Base-by-base conservation (phyloP, 371 early-diverging fungal species). In the Mucor saturninus region DNA sequence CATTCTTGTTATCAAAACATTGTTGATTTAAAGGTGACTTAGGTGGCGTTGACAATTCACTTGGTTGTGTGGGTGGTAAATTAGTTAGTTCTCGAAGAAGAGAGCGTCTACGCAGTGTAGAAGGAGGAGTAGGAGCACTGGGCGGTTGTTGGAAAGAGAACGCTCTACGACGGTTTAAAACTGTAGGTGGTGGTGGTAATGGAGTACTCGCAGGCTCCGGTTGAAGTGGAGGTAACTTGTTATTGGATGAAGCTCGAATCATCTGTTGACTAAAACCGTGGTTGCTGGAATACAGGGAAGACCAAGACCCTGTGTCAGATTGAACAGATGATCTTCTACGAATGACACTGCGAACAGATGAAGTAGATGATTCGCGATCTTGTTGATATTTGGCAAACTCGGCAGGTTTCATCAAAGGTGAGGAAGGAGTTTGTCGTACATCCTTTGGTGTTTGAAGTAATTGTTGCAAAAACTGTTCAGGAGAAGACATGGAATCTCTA, bases 391-490 rank as follows among this genome's bases (percentile, higher is more conserved):
- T 62, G 10, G 65, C 31, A 42, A 67, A 73, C 8, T 73, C 74
- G 1, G 62, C 46, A 0, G 69, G 70, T 32, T 66, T 69, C 62
- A 69, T 67, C 10, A 67, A 29, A 1, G 64, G 64, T 1, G 71
- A 62, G 10, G 59, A 62, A 28, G 56, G 52, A 9, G 61, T 60
- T 28, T 52, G 66, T n/a, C 62, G 53, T n/a, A 43, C 56, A 37
- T 60, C 64, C 39, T 64, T 64, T 3, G 64, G 60, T n/a, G 59
- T 49, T 46, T 69, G 65, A 10, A 65, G 58, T 31, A 72, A 67
- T 28, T 76, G 75, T 8, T 67, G 69, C 48, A 79, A 56, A 32
- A 79, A 79, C 45, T 76, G 73, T 40, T 79, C 80, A 46, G 80
- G 80, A 10, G 80, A 79, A 14, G 76, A 67, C 69, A 75, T 74